A percentile compares a stretch with the other conserved stretches of the same genome.
Evolutionary conservation across 2,329 filamentous ascomycete species (phyloP).

Genomic region (Coniella lustricola): DNA sequence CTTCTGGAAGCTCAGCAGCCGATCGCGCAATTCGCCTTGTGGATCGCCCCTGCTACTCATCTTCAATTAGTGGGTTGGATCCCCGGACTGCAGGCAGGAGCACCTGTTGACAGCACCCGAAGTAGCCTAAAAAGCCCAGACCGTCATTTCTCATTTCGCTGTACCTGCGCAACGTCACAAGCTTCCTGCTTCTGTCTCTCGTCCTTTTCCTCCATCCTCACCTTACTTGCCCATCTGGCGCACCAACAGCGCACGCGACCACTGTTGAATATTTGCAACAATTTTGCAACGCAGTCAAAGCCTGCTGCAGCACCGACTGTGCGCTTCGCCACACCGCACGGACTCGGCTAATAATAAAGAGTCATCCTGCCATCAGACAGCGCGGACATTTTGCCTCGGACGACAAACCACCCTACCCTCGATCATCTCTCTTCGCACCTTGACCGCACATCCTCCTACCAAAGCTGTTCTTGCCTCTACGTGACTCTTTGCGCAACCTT

Average conservation of each 20-base stretch:
- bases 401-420: not conserved
- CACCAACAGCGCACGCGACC: not conserved
- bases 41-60: not conserved
- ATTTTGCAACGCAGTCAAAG: too few relatives aligned
- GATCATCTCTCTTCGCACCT: not conserved
- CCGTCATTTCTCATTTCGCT: not conserved
- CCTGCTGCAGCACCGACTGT: too few relatives aligned
- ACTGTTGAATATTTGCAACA: too few relatives aligned
- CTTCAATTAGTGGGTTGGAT: not conserved
- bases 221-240: not conserved
- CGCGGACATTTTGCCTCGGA: too few relatives aligned
- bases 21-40: conserved; percentile 2
- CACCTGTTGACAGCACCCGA: not conserved
- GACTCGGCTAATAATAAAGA: not conserved
- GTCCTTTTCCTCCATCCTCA: not conserved
- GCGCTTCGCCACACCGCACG: too few relatives aligned
- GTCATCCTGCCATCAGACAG: not conserved
- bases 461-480: too few relatives aligned
- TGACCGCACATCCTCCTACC: not conserved
- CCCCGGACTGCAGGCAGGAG: not conserved
- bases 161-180: conserved; percentile 5
- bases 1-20: conserved; percentile 1
- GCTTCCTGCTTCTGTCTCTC: not conserved
- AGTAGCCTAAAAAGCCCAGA: not conserved
- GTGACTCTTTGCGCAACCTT: not conserved